Evolutionary conservation across 1,284 basidiomycete genomes (phyloP).

Genomic region (Moesziomyces antarcticus): DNA sequence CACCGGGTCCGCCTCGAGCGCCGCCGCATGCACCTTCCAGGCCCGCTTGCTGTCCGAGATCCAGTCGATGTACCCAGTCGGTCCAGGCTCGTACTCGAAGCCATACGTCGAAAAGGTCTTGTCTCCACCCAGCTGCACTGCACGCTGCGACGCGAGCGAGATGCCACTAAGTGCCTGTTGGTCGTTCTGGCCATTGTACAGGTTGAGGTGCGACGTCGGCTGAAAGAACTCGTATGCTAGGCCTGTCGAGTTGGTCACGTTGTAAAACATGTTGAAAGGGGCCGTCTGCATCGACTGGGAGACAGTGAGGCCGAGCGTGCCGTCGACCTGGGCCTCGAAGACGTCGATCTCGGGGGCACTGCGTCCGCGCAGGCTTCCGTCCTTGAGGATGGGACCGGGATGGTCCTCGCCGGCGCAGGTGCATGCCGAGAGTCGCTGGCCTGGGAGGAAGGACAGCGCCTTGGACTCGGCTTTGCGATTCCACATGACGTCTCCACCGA

Average conservation of each 20-base stretch:
- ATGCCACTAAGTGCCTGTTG: constrained; percentile 74
- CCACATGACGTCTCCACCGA: constrained; percentile 53
- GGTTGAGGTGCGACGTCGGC: constrained; percentile 40
- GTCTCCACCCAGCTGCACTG: constrained; percentile 50
- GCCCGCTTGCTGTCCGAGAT: constrained; percentile 35
- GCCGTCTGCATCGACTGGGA: constrained; percentile 84
- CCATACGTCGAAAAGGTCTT: constrained; percentile 48
- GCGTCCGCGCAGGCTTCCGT: constrained; percentile 79
- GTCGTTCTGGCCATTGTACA: constrained; percentile 79
- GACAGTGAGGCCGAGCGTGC: constrained; percentile 71
- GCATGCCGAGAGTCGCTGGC: constrained; percentile 77
- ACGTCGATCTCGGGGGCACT: constrained; percentile 77
- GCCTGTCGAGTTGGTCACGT: constrained; percentile 52
- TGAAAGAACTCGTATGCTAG: constrained; percentile 59
- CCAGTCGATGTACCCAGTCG: constrained; percentile 76
- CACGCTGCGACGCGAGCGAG: constrained; percentile 51
- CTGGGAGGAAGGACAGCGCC: constrained; percentile 74
- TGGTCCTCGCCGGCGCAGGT: constrained; percentile 83
- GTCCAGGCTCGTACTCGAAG: constrained; percentile 71
- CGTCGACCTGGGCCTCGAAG: constrained; percentile 73
- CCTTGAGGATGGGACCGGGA: constrained; percentile 77
- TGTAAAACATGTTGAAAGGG: constrained; percentile 72
- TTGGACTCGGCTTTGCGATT: constrained; percentile 62
- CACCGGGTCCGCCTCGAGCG: constrained; percentile 76
- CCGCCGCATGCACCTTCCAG: constrained; percentile 74